Conservation (phyloP, 305 asterid genomes). For the Ajuga reptans region DNA sequence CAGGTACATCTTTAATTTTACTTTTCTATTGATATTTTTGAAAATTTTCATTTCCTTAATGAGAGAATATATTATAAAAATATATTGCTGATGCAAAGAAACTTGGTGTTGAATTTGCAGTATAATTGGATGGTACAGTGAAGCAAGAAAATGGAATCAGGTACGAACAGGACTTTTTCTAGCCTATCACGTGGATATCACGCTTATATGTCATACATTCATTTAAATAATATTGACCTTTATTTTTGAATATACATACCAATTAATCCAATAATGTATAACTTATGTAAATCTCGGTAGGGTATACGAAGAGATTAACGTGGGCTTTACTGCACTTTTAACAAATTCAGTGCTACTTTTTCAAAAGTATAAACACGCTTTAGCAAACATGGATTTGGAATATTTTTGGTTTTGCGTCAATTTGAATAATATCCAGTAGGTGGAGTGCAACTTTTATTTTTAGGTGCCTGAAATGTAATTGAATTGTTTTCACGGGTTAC, state of each 20-base stretch:
- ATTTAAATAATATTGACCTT: no score
- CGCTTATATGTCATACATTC: no score
- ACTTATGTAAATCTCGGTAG: no score
- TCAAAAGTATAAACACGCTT: slow-evolving; percentile 23
- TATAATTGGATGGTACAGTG: slow-evolving; percentile 70
- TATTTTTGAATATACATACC: no score
- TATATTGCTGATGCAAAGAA: not conserved
- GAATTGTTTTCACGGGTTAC: not conserved
- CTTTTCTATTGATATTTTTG: not conserved
- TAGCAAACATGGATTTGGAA: slow-evolving; percentile 8
- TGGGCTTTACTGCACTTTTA: slow-evolving; percentile 16
- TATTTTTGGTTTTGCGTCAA: not conserved
- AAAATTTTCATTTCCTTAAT: not conserved
- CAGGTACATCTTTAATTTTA: slow-evolving; percentile 19
- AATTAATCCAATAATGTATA: no score
- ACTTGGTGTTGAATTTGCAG: slow-evolving; percentile 35
- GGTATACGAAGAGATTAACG: no score
- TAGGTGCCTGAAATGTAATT: not conserved
- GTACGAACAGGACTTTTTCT: slow-evolving; percentile 40
- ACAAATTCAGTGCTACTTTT: slow-evolving; percentile 3
- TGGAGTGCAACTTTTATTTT: slow-evolving; percentile 16
- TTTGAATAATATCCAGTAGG: slow-evolving; percentile 11
- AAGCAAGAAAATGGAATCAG: slow-evolving; percentile 95
- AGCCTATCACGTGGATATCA: no score
- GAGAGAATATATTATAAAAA: no score